Conservation (phyloP, 345 rosid species). For the Reutealis trisperma region DNA sequence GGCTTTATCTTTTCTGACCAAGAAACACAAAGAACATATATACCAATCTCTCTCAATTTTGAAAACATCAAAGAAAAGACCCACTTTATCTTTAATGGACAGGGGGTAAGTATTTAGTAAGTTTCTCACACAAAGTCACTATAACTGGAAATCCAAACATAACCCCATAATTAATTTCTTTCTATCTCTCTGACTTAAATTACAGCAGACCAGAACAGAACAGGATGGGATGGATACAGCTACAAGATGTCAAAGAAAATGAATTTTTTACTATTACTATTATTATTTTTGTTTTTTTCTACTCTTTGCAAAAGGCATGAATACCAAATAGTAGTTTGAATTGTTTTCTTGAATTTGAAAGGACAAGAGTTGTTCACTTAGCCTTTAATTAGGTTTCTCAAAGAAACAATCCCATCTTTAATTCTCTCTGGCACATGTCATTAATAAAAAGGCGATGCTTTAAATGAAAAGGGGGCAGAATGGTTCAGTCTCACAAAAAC, state of each 20-base stretch:
- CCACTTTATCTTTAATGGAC: conserved; percentile 22
- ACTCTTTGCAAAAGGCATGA: too few relatives aligned
- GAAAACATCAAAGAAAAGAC: conserved; percentile 29
- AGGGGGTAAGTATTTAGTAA: conserved; percentile 10
- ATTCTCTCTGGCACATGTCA: conserved; percentile 37
- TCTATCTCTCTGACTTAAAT: conserved; percentile 34
- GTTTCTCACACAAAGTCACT: too few relatives aligned
- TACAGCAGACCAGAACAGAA: too few relatives aligned
- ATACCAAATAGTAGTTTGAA: too few relatives aligned
- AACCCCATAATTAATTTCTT: conserved; percentile 25
- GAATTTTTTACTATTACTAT: too few relatives aligned
- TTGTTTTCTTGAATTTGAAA: conserved; percentile 39
- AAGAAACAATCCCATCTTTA: conserved; percentile 31
- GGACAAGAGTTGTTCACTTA: conserved; percentile 48
- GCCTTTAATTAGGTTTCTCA: conserved; percentile 27
- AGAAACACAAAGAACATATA: conserved; percentile 29
- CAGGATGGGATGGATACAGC: conserved; percentile 51
- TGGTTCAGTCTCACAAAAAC: conserved; percentile 23
- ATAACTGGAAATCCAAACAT: conserved; percentile 39
- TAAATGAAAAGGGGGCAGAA: conserved; percentile 38
- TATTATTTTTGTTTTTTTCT: too few relatives aligned
- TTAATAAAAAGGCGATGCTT: conserved; percentile 37
- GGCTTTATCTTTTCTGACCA: too few relatives aligned
- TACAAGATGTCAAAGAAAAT: conserved; percentile 40
- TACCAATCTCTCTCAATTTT: conserved; percentile 19